Conservation (phyloP, 2,329 filamentous ascomycete species). For the Calonectria pauciramosa region DNA sequence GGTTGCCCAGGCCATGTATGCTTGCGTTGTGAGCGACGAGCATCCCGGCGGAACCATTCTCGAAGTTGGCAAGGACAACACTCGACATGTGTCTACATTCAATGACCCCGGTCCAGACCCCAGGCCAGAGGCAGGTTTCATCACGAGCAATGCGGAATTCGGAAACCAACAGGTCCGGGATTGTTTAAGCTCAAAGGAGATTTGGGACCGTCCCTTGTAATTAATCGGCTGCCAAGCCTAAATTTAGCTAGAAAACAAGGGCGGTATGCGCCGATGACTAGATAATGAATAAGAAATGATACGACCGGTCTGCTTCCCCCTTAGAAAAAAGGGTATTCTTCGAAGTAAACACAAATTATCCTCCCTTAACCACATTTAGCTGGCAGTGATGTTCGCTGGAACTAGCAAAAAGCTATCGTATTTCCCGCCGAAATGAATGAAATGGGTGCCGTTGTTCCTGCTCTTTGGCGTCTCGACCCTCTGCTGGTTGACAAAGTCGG, state of each 20-base stretch:
- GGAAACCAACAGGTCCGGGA: slow-evolving; percentile 46
- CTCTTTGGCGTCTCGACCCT: not conserved
- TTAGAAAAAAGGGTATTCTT: not conserved
- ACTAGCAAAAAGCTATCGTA: not conserved
- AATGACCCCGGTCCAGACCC: slow-evolving; percentile 57
- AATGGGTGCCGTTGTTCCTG: not conserved
- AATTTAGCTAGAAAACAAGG: not conserved
- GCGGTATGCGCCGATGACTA: not conserved
- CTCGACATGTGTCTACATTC: slow-evolving; percentile 49
- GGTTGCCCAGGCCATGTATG: slow-evolving; percentile 60
- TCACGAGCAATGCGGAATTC: slow-evolving; percentile 44
- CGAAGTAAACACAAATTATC: not conserved
- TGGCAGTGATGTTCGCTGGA: not conserved
- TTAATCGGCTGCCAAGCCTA: not conserved
- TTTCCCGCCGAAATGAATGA: not conserved
- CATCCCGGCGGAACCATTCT: slow-evolving; percentile 57
- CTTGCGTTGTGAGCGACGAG: slow-evolving; percentile 50
- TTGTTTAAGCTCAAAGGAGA: slow-evolving; percentile 42
- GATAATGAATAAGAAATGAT: not conserved
- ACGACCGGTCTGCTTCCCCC: not conserved
- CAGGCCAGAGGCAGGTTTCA: slow-evolving; percentile 43
- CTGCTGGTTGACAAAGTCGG: not conserved
- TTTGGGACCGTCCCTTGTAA: slow-evolving; percentile 39
- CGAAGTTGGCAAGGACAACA: slow-evolving; percentile 53
- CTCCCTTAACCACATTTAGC: not conserved